Percentiles rank a stretch among this genome's conserved stretches.
Evolutionary conservation across 129 eudicot genomes (phyloP).

Genomic region (Solidago caesia): DNA sequence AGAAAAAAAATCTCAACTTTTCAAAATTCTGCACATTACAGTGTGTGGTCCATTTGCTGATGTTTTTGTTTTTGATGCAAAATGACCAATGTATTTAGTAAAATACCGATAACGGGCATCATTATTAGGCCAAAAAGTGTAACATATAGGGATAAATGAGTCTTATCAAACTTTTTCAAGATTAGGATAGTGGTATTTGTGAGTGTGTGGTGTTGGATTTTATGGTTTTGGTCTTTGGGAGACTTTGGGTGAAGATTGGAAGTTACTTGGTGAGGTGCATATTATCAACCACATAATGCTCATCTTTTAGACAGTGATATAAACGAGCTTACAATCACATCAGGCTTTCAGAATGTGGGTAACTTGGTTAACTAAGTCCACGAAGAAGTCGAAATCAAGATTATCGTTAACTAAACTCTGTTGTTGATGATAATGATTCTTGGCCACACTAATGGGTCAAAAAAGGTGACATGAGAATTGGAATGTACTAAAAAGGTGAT

Average conservation of each 20-base stretch:
- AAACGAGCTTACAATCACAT: background rate
- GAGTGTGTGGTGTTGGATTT: slow-evolving; percentile 12
- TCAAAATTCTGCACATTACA: slow-evolving; percentile 9
- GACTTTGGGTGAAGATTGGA: slow-evolving; percentile 5
- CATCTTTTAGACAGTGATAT: background rate
- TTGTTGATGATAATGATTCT: slow-evolving; percentile 23
- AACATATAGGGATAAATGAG: slow-evolving; percentile 7
- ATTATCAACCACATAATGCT: slow-evolving; percentile 11
- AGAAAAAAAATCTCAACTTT: background rate
- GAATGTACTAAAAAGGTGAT: background rate
- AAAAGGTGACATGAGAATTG: slow-evolving; percentile 11
- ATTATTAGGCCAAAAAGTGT: background rate
- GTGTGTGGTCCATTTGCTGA: background rate
- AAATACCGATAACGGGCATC: slow-evolving; percentile 18
- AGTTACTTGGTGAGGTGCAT: background rate
- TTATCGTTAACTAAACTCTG: background rate
- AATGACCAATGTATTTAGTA: background rate
- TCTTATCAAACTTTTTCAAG: background rate
- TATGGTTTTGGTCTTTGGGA: background rate
- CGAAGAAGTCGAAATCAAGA: background rate
- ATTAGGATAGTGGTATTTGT: slow-evolving; percentile 11
- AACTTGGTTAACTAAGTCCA: background rate
- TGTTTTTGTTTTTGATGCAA: slow-evolving; percentile 21
- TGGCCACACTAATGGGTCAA: slow-evolving; percentile 26
- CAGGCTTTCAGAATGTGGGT: background rate